These are phyloP conservation scores for Phytophthora pinifolia DNA, from an alignment of 352 stramenopile genomes.

Conservation along the genomic window DNA sequence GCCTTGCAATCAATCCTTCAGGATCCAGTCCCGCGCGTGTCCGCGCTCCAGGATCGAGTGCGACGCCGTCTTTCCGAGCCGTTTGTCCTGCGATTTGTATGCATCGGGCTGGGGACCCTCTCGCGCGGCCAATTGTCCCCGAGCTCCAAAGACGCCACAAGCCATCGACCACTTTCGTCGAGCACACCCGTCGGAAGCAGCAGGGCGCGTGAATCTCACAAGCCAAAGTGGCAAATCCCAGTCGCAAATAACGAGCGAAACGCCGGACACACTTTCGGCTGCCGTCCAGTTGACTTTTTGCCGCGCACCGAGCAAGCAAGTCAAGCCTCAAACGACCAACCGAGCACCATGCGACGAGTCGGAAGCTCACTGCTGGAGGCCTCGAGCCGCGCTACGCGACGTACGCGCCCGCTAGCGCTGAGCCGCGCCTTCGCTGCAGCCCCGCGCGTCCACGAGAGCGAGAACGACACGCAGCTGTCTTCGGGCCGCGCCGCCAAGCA, in stretches of 20 bases:
- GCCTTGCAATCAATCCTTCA: constrained; percentile 9
- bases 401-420: constrained; percentile 5
- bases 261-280: neutral
- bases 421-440: constrained; percentile 10
- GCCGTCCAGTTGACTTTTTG: constrained; percentile 20
- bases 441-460: constrained; percentile 8
- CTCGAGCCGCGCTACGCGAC: constrained; percentile 5
- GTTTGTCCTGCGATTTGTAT: neutral
- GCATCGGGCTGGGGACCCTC: neutral
- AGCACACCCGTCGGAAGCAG: constrained; percentile 9
- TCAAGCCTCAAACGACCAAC: neutral
- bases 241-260: constrained; percentile 18
- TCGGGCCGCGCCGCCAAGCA: constrained; percentile 4
- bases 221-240: constrained; percentile 13
- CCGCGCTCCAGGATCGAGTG: constrained; percentile 4
- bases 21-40: constrained; percentile 19
- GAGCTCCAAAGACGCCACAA: constrained; percentile 17
- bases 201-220: constrained; percentile 8
- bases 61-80: constrained; percentile 3
- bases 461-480: constrained; percentile 17
- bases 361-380: constrained; percentile 14
- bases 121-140: neutral
- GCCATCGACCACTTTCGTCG: constrained; percentile 7
- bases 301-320: constrained; percentile 2
- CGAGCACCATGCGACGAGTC: constrained; percentile 25